phyloP scores from a whole-genome alignment of 2,329 filamentous ascomycete species.

The Trichoderma pleuroti region DNA sequence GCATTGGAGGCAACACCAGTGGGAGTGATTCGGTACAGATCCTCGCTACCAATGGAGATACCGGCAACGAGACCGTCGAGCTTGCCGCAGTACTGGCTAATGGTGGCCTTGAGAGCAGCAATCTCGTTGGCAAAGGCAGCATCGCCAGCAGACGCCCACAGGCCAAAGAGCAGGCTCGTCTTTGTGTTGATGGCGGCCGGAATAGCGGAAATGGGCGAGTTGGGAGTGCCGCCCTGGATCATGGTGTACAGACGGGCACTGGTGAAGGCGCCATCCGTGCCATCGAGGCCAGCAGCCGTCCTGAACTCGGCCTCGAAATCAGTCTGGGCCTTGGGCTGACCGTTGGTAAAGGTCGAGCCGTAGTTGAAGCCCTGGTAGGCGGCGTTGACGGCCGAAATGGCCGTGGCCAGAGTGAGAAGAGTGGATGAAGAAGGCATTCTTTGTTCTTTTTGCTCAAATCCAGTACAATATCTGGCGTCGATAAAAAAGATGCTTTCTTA shows the following conservation, averaged over 20 bases:
- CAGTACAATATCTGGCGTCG: background rate
- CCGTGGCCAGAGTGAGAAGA: constrained; percentile 36
- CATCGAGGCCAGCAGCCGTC: constrained; percentile 59
- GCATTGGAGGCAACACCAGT: constrained; percentile 62
- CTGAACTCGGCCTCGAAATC: constrained; percentile 71
- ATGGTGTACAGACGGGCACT: constrained; percentile 73
- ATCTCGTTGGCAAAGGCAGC: constrained; percentile 68
- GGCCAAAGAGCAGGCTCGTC: constrained; percentile 73
- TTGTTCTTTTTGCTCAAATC: background rate
- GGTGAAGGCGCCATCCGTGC: constrained; percentile 60
- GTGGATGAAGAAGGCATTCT: constrained; percentile 33
- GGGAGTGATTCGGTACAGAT: constrained; percentile 76
- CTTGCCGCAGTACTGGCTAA: constrained; percentile 61
- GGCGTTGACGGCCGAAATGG: constrained; percentile 35
- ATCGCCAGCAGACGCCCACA: constrained; percentile 74
- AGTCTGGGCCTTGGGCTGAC: constrained; percentile 54
- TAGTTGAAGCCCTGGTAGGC: constrained; percentile 70
- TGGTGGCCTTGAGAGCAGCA: constrained; percentile 65
- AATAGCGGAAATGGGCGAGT: constrained; percentile 67
- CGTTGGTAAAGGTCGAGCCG: constrained; percentile 58
- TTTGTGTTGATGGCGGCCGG: constrained; percentile 78
- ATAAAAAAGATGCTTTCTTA: background rate
- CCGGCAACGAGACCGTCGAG: constrained; percentile 68
- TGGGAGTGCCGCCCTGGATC: constrained; percentile 64
- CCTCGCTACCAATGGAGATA: constrained; percentile 84